Evolutionary conservation across 116 monocot genomes (phyloP), one percentile per base, ranked within the genome.

Genomic region (Posidonia oceanica): DNA sequence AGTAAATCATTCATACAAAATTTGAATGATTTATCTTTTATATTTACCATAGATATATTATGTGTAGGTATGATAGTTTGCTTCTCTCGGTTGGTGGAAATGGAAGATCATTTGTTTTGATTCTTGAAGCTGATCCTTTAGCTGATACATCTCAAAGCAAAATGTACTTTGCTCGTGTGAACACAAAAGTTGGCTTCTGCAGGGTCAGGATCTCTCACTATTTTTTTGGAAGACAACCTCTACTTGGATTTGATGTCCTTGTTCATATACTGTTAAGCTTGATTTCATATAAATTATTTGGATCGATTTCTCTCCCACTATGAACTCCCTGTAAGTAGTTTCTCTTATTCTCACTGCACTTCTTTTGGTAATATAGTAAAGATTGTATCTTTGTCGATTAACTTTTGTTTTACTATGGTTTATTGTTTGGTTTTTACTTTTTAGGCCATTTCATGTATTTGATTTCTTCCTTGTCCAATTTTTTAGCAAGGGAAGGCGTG

Each of bases 61-160:
- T 42, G 13, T 16, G 15, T 76, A 97, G 97, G 74, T 92, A 89
- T 74, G 97, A 92, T 69, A 89, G 97, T 58, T 76, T 97, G 59
- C 72, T 97, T 75, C 78, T 92, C 37, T 97, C 92, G 76, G 78
- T 97, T 51, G 97, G 97, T 74, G 97, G 97, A 74, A 97, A 97
- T 84, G 97, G 97, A 75, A 87, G 92, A 79, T 92, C 97, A 38
- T 97, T 74, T 80, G 76, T 97, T 80, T 64, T 97, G 37, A 89
- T 97, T 80, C n/a, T n/a, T n/a, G n/a, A n/a, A n/a, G n/a, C n/a
- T n/a, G n/a, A n/a, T n/a, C n/a, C n/a, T n/a, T n/a, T n/a, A n/a
- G n/a, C n/a, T n/a, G n/a, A n/a, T 78, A 85, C 82, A 29, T 80
- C 87, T 39, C 92, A 93, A 77, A 97, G 97, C 72, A 97, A 89